These are phyloP conservation scores for Tolypocladium tropicale DNA, from an alignment of 2,329 filamentous ascomycete species.

Conservation along the genomic window DNA sequence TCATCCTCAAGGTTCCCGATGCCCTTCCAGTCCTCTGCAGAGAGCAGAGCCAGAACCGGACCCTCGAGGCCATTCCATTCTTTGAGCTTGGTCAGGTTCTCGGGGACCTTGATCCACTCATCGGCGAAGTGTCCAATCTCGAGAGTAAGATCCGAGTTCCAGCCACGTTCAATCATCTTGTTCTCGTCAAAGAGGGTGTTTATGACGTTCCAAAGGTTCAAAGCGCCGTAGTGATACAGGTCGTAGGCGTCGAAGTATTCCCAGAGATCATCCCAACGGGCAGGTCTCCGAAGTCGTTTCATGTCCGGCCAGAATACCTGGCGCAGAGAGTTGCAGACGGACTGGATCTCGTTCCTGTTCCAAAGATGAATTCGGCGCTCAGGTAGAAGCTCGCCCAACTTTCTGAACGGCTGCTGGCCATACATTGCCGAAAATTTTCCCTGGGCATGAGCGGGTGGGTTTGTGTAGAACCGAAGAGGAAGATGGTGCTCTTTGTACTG, in stretches of 20 bases:
- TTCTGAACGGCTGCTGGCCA: slow-evolving; percentile 18
- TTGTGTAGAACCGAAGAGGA: slow-evolving; percentile 25
- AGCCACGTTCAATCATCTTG: slow-evolving; percentile 17
- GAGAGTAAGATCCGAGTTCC: slow-evolving; percentile 11
- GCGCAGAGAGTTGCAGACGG: slow-evolving; percentile 27
- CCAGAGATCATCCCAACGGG: slow-evolving; percentile 31
- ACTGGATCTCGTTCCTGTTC: slow-evolving; percentile 27
- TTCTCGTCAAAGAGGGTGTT: slow-evolving; percentile 31
- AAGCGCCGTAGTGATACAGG: slow-evolving; percentile 33
- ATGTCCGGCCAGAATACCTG: slow-evolving; percentile 23
- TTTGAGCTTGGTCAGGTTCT: slow-evolving; percentile 20
- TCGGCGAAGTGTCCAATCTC: slow-evolving; percentile 26
- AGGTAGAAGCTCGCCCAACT: slow-evolving; percentile 15
- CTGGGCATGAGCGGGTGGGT: slow-evolving; percentile 15
- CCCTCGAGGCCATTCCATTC: slow-evolving; percentile 16
- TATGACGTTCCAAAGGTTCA: slow-evolving; percentile 38
- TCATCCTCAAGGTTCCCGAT: slow-evolving; percentile 20
- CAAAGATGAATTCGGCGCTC: slow-evolving; percentile 24
- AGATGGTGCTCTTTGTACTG: slow-evolving; percentile 26
- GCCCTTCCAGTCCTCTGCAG: slow-evolving; percentile 13
- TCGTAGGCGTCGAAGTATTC: slow-evolving; percentile 37
- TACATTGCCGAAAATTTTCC: slow-evolving; percentile 30
- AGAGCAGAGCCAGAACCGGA: slow-evolving; percentile 17
- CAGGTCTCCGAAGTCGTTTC: slow-evolving; percentile 18
- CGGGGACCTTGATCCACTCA: slow-evolving; percentile 19